A percentile compares a stretch with the other conserved stretches of the same genome.
Conservation (phyloP, 108 stramenopile genomes). For the Skeletonema costatum region DNA sequence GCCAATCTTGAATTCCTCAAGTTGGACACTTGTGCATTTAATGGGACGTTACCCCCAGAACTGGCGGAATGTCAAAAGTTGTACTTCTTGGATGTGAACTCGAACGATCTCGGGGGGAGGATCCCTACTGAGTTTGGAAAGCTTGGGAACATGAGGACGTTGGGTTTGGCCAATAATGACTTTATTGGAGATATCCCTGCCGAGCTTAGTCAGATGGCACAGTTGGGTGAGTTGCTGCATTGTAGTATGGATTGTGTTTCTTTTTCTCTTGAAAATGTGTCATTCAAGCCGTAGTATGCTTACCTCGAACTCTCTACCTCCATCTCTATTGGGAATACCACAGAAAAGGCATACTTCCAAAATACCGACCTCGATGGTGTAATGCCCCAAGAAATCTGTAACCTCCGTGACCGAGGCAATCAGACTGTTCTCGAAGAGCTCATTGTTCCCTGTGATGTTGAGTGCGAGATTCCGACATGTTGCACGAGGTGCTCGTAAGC, state of each 20-base stretch:
- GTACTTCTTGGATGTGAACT: conserved; percentile 48
- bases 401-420: conserved; percentile 19
- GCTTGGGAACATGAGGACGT: conserved; percentile 25
- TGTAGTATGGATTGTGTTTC: neutral
- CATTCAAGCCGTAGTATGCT: neutral
- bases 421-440: conserved; percentile 25
- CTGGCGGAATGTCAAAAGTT: conserved; percentile 51
- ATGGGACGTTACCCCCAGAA: conserved; percentile 47
- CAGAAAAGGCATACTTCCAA: conserved; percentile 33
- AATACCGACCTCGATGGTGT: conserved; percentile 35
- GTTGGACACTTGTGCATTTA: conserved; percentile 46
- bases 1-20: conserved; percentile 52
- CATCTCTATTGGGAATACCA: neutral
- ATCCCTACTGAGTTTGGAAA: conserved; percentile 55
- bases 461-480: conserved; percentile 22
- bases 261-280: neutral
- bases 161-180: conserved; percentile 56
- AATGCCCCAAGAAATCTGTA: conserved; percentile 37
- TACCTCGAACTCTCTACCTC: neutral
- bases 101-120: conserved; percentile 38
- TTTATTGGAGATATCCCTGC: conserved; percentile 57
- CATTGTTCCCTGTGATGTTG: conserved; percentile 34
- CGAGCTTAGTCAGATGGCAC: conserved; percentile 49
- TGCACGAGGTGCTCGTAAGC: conserved; percentile 41
- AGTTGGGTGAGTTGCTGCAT: conserved; percentile 23